Conservation (phyloP, 345 rosid genomes). For the Lepidium didymum region DNA sequence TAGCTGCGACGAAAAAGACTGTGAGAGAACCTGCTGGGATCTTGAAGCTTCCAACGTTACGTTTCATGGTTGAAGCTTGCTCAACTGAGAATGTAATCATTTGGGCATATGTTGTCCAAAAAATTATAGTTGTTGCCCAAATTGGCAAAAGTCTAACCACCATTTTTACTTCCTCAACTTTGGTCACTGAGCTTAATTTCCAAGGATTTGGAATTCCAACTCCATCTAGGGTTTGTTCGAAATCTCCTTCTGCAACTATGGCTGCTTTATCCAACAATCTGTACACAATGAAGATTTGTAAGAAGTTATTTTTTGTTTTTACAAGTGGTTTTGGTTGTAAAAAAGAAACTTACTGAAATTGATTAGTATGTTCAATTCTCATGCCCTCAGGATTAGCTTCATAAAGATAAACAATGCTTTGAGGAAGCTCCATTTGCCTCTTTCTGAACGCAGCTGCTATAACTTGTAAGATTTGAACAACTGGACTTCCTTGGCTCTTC, state of each 20-base stretch:
- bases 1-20: slow-evolving; percentile 47
- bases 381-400: slow-evolving; percentile 41
- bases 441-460: slow-evolving; percentile 54
- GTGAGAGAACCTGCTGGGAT: slow-evolving; percentile 70
- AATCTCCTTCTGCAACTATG: slow-evolving; percentile 34
- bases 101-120: slow-evolving; percentile 60
- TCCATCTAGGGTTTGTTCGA: slow-evolving; percentile 16
- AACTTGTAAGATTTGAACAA: slow-evolving; percentile 72
- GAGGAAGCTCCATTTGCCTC: slow-evolving; percentile 44
- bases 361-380: slow-evolving; percentile 52
- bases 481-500: slow-evolving; percentile 69
- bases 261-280: slow-evolving; percentile 64
- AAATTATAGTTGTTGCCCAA: slow-evolving; percentile 61
- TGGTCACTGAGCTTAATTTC: slow-evolving; percentile 46
- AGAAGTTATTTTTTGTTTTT: background rate
- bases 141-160: slow-evolving; percentile 46
- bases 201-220: slow-evolving; percentile 35
- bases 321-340: background rate
- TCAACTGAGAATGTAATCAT: slow-evolving; percentile 68
- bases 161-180: slow-evolving; percentile 63
- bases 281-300: background rate
- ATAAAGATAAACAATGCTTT: slow-evolving; percentile 37
- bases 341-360: slow-evolving; percentile 43
- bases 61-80: slow-evolving; percentile 71
- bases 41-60: slow-evolving; percentile 35